phyloP scores from a whole-genome alignment of 805 yeast species.

The Diddensiella caesifluorescens region DNA sequence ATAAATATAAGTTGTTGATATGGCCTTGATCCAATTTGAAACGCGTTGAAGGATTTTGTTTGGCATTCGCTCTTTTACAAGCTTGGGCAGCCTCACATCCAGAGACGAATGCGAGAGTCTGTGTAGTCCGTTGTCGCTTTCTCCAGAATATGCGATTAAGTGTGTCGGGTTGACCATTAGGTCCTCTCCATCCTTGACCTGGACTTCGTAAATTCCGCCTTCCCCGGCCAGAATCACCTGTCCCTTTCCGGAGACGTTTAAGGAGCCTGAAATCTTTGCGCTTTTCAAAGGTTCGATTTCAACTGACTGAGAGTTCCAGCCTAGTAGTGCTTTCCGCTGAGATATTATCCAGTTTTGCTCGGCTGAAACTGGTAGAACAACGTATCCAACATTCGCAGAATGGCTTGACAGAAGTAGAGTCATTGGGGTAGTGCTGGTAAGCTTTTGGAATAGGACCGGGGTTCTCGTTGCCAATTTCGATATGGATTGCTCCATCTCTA shows the following conservation, averaged over 20 bases:
- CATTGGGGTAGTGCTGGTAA: conserved; percentile 29
- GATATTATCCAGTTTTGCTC: conserved; percentile 38
- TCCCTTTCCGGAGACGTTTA: conserved; percentile 35
- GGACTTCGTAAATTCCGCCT: conserved; percentile 37
- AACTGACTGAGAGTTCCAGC: conserved; percentile 40
- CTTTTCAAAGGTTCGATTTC: conserved; percentile 22
- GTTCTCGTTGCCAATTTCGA: conserved; percentile 22
- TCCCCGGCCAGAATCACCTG: conserved; percentile 39
- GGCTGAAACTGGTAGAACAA: conserved; percentile 33
- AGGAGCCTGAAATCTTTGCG: conserved; percentile 29
- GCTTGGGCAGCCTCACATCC: conserved; percentile 6
- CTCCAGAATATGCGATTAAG: conserved; percentile 37
- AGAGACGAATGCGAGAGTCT: conserved; percentile 13
- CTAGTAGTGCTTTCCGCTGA: conserved; percentile 37
- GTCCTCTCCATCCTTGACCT: conserved; percentile 35
- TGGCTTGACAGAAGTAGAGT: conserved; percentile 25
- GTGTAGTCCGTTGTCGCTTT: conserved; percentile 14
- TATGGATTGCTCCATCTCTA: conserved; percentile 22
- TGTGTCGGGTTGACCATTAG: conserved; percentile 37
- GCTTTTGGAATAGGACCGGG: conserved; percentile 33
- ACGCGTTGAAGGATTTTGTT: background rate
- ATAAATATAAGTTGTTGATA: background rate
- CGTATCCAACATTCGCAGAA: conserved; percentile 23
- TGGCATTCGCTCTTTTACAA: background rate
- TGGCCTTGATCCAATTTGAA: background rate